A percentile compares a stretch with the other conserved stretches of the same genome.
phyloP scores from a whole-genome alignment of 2,329 filamentous ascomycete species.

The Geoglossum cookeanum region DNA sequence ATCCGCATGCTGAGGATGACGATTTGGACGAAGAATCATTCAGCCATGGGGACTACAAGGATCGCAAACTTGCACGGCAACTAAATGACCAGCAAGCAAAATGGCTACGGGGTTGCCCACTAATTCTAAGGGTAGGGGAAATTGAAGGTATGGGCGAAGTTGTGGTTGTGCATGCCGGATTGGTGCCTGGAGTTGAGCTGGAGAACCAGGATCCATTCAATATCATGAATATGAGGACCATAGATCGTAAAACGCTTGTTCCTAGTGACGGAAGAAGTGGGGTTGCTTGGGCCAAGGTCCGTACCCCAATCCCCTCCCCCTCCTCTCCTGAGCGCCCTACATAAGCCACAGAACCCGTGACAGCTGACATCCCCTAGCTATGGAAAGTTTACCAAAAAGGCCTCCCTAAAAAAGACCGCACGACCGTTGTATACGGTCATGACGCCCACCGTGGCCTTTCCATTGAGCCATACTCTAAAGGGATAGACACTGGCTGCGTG shows the following conservation, averaged over 20 bases:
- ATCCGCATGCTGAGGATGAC: conserved; percentile 13
- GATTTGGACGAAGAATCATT: conserved; percentile 13
- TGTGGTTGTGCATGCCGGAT: conserved; percentile 66
- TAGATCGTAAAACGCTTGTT: conserved; percentile 42
- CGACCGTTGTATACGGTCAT: conserved; percentile 73
- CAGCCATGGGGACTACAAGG: conserved; percentile 19
- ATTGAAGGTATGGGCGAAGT: conserved; percentile 42
- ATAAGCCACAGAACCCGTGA: background rate
- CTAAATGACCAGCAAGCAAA: conserved; percentile 39
- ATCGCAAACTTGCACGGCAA: conserved; percentile 35
- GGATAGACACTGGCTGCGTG: conserved; percentile 70
- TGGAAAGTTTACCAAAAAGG: conserved; percentile 30
- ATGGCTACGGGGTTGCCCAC: conserved; percentile 53
- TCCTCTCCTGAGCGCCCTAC: background rate
- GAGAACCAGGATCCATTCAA: conserved; percentile 56
- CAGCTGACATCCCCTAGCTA: conserved; percentile 14
- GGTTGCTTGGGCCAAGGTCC: conserved; percentile 44
- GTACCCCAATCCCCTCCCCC: conserved; percentile 4
- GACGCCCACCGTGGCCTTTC: conserved; percentile 56
- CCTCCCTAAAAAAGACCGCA: conserved; percentile 20
- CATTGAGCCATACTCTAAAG: conserved; percentile 53
- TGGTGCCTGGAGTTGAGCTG: conserved; percentile 56
- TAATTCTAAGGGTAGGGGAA: conserved; percentile 57
- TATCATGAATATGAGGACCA: conserved; percentile 82
- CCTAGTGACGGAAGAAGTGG: conserved; percentile 34